A percentile compares a stretch with the other conserved stretches of the same genome.
Conservation (phyloP, 2,329 filamentous ascomycete species). For the Ophiostoma sp. region DNA sequence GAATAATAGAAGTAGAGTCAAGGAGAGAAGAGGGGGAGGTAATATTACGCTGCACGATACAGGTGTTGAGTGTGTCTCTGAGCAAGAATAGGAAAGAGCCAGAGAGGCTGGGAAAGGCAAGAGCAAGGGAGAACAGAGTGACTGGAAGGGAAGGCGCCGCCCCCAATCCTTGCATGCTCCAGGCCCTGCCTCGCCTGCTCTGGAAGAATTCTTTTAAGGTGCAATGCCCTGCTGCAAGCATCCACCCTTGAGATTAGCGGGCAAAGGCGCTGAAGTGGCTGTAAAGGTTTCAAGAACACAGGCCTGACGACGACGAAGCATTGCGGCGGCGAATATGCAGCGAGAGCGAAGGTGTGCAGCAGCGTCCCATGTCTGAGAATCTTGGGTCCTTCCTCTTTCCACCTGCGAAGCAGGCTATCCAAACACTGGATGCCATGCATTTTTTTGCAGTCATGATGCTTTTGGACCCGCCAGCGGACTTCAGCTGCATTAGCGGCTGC, state of each 20-base stretch:
- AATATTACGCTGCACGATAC: slow-evolving; percentile 22
- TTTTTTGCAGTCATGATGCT: slow-evolving; percentile 12
- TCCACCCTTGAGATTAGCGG: not conserved
- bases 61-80: not conserved
- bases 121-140: slow-evolving; percentile 6
- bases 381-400: not conserved
- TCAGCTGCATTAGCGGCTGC: slow-evolving; percentile 26
- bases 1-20: not conserved
- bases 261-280: not conserved
- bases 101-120: slow-evolving; percentile 24
- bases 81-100: slow-evolving; percentile 18
- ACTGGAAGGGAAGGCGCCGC: slow-evolving; percentile 7
- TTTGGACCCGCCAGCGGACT: slow-evolving; percentile 23
- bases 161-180: not conserved
- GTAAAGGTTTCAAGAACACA: not conserved
- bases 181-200: not conserved
- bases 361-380: not conserved
- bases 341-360: not conserved
- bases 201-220: slow-evolving; percentile 2
- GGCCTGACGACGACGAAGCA: not conserved
- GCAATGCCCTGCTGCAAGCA: not conserved
- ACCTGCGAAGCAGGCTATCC: not conserved
- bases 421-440: not conserved
- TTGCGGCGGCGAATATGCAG: not conserved
- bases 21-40: slow-evolving; percentile 6